phyloP scores from a whole-genome alignment of 805 yeast genomes.

The Huiozyma naganishii region DNA sequence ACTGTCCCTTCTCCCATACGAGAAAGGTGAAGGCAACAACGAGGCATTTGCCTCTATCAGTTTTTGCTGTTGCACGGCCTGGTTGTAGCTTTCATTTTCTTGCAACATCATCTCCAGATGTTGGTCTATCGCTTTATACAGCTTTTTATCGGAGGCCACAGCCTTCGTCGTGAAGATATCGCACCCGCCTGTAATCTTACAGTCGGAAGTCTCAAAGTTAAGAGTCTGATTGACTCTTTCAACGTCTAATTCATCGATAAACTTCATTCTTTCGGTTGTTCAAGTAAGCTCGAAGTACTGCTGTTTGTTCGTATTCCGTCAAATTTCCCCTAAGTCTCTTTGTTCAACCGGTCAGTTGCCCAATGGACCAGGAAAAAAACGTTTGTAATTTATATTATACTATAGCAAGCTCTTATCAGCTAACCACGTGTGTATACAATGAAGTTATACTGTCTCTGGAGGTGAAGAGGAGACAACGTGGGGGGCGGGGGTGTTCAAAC shows the following conservation, averaged over 20 bases:
- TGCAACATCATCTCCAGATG: conserved; percentile 49
- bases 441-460: too few species aligned
- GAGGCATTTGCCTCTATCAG: conserved; percentile 9
- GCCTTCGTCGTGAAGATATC: conserved; percentile 93
- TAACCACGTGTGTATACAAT: too few species aligned
- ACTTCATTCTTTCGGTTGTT: conserved; percentile 33
- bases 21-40: conserved; percentile 6
- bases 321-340: too few species aligned
- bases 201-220: conserved; percentile 64
- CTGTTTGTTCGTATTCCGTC: too few species aligned
- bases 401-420: too few species aligned
- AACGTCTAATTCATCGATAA: conserved; percentile 87
- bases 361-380: too few species aligned
- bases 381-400: too few species aligned
- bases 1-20: conserved; percentile 9
- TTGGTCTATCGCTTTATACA: conserved; percentile 77
- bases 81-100: conserved; percentile 29
- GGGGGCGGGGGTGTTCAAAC: too few species aligned
- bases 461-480: too few species aligned
- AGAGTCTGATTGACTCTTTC: conserved; percentile 82
- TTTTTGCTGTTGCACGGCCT: conserved; percentile 18
- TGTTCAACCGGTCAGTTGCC: too few species aligned
- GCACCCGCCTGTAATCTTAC: conserved; percentile 76
- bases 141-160: conserved; percentile 78
- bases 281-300: too few species aligned